phyloP scores from a whole-genome alignment of 306 rosid species.

The Senna tora region DNA sequence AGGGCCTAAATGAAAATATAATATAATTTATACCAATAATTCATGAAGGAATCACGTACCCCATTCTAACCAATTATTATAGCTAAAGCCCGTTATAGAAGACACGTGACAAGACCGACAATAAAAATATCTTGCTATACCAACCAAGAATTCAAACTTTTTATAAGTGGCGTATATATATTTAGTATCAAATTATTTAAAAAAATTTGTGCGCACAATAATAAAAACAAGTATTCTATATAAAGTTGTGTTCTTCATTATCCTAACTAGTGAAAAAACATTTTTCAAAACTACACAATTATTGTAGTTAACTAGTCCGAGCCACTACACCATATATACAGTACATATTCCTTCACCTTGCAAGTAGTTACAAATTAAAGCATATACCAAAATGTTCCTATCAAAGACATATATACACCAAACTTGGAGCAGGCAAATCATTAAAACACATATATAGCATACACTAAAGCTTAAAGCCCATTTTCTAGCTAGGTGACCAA shows the following conservation, averaged over 20 bases:
- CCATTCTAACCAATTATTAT: background rate
- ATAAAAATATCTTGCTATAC: too few relatives aligned
- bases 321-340: slow-evolving; percentile 2
- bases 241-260: too few relatives aligned
- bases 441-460: background rate
- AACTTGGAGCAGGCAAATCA: background rate
- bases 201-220: too few relatives aligned
- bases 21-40: too few relatives aligned
- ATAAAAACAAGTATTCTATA: too few relatives aligned
- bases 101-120: too few relatives aligned
- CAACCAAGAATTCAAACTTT: too few relatives aligned
- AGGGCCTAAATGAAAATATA: background rate
- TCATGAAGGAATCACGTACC: background rate
- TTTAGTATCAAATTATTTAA: too few relatives aligned
- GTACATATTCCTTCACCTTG: slow-evolving; percentile 33
- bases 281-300: background rate
- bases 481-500: background rate
- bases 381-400: background rate
- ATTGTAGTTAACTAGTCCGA: slow-evolving; percentile 1
- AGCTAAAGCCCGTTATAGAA: too few relatives aligned
- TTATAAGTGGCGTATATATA: too few relatives aligned
- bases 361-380: slow-evolving; percentile 20
- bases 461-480: background rate
- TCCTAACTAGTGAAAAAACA: too few relatives aligned
- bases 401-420: background rate